phyloP scores from a whole-genome alignment of 805 yeast genomes.

The Pichia ethanolica region DNA sequence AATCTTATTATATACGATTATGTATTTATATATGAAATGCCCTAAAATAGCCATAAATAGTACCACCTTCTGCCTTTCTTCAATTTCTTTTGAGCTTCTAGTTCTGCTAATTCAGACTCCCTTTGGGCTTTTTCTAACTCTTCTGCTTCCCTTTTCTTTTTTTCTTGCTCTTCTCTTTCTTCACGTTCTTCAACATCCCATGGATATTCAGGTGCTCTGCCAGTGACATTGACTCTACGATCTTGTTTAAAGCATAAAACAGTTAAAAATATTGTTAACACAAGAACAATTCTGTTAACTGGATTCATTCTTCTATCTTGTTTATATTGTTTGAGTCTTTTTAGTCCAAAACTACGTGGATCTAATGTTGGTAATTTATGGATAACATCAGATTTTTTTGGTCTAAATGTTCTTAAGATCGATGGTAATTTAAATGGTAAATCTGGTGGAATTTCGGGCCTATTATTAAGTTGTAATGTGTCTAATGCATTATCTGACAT shows the following conservation, averaged over 20 bases:
- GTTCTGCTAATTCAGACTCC: no score
- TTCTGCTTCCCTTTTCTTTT: neutral
- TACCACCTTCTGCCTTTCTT: conserved; percentile 35
- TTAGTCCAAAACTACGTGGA: conserved; percentile 31
- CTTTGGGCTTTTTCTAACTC: conserved; percentile 4
- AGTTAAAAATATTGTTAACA: conserved; percentile 39
- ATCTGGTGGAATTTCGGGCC: conserved; percentile 41
- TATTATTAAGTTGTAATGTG: conserved; percentile 9
- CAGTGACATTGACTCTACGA: conserved; percentile 27
- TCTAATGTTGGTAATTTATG: conserved; percentile 32
- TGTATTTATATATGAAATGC: neutral
- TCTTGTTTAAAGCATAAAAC: conserved; percentile 51
- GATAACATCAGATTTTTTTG: conserved; percentile 25
- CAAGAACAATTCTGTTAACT: conserved; percentile 45
- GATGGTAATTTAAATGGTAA: conserved; percentile 47
- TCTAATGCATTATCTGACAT: conserved; percentile 6
- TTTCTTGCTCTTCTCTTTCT: conserved; percentile 10
- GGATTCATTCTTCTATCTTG: conserved; percentile 52
- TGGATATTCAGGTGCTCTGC: conserved; percentile 27
- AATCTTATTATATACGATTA: no score
- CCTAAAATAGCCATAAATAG: conserved; percentile 40
- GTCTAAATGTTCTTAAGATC: conserved; percentile 21
- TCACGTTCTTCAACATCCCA: conserved; percentile 17
- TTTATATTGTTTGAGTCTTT: conserved; percentile 36
- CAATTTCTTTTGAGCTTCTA: neutral